Evolutionary conservation across 305 asterid genomes (phyloP), one percentile per base, ranked within the genome.

Genomic region (Stenogyne calaminthoides): DNA sequence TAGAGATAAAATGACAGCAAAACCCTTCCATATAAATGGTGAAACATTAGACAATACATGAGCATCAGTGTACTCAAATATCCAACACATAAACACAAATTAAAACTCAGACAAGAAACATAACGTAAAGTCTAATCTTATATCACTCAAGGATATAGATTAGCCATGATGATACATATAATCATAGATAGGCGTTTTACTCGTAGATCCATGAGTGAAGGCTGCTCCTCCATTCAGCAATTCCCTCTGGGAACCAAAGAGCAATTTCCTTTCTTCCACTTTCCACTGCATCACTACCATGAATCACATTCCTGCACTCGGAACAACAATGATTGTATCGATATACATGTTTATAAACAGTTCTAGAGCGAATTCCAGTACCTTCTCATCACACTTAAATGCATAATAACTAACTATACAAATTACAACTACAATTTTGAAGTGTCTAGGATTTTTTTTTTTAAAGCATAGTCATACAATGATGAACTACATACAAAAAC

Each of bases 191-290:
- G 49, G 42, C 16, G 47, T 66, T 64, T 78, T 71, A 88, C 70
- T 90, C 97, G 8, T 94, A 84, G 79, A 94, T 86, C 99, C 97
- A 94, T 3, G 89, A 27, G 83, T 88, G 93, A 64, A 82, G 87
- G 84, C 88, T 81, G 87, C 97, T 89, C 87, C 83, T 83, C 98
- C 98, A 90, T 72, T 89, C 92, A 0, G 92, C 84, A 70, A 88
- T 49, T 19, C 98, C 95, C 58, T 90, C 98, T 0, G 96, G 97
- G 84, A 91, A 94, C 97, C 96, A 91, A 12, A 94, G 93, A 60
- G 96, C 95, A 59, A 94, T 91, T 80, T 91, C 97, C 81, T 94
- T 94, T 75, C 83, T 85, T 10, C 83, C 97, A 59, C 97, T 94
- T 89, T 89, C 96, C 29, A 94, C 97, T 0, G 93, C 85, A 74